These are phyloP conservation scores for Dendrothele bispora DNA, from an alignment of 768 basidiomycete genomes.

Conservation along the genomic window DNA sequence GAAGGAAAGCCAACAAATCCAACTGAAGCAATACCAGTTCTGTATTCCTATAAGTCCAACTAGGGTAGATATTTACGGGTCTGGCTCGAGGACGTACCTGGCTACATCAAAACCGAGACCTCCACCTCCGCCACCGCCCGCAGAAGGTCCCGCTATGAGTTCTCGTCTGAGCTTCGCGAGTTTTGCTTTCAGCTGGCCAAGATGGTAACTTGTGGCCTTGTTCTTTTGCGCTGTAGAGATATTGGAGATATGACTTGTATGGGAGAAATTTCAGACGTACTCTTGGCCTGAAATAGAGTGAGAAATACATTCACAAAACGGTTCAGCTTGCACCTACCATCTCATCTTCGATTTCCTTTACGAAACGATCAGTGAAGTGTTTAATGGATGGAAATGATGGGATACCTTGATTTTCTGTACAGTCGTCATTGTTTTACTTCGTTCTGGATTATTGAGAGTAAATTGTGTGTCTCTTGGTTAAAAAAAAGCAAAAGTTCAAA, in stretches of 20 bases:
- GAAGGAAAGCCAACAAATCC: slow-evolving; percentile 92
- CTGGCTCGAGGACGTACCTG: slow-evolving; percentile 29
- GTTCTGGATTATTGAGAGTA: slow-evolving; percentile 22
- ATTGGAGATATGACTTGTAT: neutral
- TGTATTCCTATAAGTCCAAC: no score
- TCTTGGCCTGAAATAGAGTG: slow-evolving; percentile 61
- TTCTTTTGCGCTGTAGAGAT: slow-evolving; percentile 82
- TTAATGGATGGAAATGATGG: no score
- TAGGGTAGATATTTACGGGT: no score
- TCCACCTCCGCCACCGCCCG: slow-evolving; percentile 82
- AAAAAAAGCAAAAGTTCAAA: neutral
- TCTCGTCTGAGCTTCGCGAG: slow-evolving; percentile 96
- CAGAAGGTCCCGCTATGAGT: slow-evolving; percentile 74
- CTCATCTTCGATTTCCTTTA: slow-evolving; percentile 93
- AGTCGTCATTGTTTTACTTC: slow-evolving; percentile 69
- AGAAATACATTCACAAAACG: no score
- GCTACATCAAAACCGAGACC: slow-evolving; percentile 98
- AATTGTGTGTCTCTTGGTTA: slow-evolving; percentile 13
- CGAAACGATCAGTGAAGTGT: no score
- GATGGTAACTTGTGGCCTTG: slow-evolving; percentile 94
- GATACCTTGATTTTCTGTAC: slow-evolving; percentile 85
- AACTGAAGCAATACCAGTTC: slow-evolving; percentile 96
- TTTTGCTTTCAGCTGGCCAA: slow-evolving; percentile 97
- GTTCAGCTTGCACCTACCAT: slow-evolving; percentile 65
- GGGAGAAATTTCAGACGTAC: slow-evolving; percentile 41